Base-by-base conservation (phyloP, 2,329 filamentous ascomycete species). In the Pestalotiopsis sp. region DNA sequence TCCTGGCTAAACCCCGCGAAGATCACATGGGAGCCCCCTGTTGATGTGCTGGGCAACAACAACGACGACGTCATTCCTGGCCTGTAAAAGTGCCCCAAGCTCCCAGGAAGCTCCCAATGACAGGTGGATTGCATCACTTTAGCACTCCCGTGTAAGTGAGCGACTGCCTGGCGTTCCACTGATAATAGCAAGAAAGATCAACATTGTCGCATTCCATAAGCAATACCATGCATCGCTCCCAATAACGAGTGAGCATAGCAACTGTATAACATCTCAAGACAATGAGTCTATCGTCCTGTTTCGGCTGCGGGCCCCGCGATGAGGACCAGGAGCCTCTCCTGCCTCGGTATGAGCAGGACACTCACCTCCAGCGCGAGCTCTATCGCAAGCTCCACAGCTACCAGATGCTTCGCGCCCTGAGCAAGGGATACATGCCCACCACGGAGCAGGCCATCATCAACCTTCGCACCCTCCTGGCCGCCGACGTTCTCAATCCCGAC, bases 311-410 rank as follows among this genome's bases (percentile, higher is more conserved):
- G 75, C 78, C 73, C 80, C 81, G 73, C 63, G 69, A 73, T 70
- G 85, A 83, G 66, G 86, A 95, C 77, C 91, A 89, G 66, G 85
- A 94, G 76, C 94, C 94, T 71, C 86, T 97, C 68, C 89, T 97
- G 63, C 93, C 94, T 68, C 91, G 90, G 75, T 96, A 96, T 84
- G 85, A 90, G 75, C 92, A 97, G 79, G 93, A 96, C 75, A 97
- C 95, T 1, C 82, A 85, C 40, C 83, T 95, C 66, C 93, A 97
- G 85, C 86, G 90, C 62, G 86, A 90, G 75, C 86, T 97, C 69
- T 93, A 95, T 76, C 90, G 95, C 80, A 98, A 97, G 85, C 87
- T 98, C 70, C 95, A 97, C 81, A 91, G 91, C 31, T 98, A 97
- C 78, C 94, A 97, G 84, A 97, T 97, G 92, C 78, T 94, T 36